Percentiles rank a stretch among this genome's conserved stretches.
phyloP scores from a whole-genome alignment of 2,329 filamentous ascomycete species.

The Akanthomyces lecanii region DNA sequence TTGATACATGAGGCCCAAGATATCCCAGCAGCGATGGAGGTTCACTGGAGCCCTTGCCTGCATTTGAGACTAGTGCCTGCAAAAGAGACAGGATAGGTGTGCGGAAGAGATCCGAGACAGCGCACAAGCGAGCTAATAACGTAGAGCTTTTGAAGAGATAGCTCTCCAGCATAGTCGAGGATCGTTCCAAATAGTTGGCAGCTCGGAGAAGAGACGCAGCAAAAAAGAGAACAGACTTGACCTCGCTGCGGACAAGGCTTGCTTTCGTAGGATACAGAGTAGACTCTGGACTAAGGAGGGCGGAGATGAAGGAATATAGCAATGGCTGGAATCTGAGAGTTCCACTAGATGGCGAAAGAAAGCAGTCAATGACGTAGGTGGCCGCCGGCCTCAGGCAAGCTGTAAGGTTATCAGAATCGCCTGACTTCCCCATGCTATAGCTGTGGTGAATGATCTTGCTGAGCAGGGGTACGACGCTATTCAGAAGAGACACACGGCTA shows the following conservation, averaged over 20 bases:
- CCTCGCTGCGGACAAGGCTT: conserved; percentile 56
- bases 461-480: conserved; percentile 64
- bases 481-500: conserved; percentile 66
- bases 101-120: conserved; percentile 62
- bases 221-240: conserved; percentile 61
- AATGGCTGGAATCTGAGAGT: conserved; percentile 75
- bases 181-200: conserved; percentile 58
- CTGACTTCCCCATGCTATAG: conserved; percentile 67
- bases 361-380: conserved; percentile 69
- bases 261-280: conserved; percentile 57
- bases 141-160: conserved; percentile 79
- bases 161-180: conserved; percentile 64
- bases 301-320: conserved; percentile 59
- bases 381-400: conserved; percentile 68
- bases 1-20: conserved; percentile 75
- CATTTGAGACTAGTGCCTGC: conserved; percentile 67
- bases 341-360: conserved; percentile 65
- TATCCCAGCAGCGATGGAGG: conserved; percentile 93
- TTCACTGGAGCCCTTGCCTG: conserved; percentile 63
- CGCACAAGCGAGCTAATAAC: conserved; percentile 71
- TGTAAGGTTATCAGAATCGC: conserved; percentile 44
- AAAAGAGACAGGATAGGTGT: conserved; percentile 64
- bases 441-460: conserved; percentile 66
- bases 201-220: conserved; percentile 67
- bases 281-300: conserved; percentile 47